phyloP scores from a whole-genome alignment of 2,329 filamentous ascomycete genomes.

The Cercospora citrullina region DNA sequence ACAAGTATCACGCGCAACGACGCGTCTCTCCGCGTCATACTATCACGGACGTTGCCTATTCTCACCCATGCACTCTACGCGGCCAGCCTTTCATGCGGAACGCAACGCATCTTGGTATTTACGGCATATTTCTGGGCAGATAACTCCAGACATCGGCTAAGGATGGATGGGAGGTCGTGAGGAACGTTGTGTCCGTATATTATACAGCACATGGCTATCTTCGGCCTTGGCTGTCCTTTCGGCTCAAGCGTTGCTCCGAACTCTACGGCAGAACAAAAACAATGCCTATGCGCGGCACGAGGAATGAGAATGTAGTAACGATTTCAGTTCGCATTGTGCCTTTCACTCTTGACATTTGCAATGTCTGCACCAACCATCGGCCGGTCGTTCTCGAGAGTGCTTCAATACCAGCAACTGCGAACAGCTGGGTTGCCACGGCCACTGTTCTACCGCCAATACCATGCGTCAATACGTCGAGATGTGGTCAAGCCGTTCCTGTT shows the following conservation, averaged over 20 bases:
- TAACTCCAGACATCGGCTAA: background rate
- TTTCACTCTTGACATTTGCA: background rate
- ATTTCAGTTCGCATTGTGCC: background rate
- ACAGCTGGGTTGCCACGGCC: constrained; percentile 20
- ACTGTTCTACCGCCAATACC: constrained; percentile 32
- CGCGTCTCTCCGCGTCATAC: background rate
- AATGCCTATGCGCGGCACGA: constrained; percentile 1
- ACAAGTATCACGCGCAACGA: background rate
- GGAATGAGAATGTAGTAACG: constrained; percentile 1
- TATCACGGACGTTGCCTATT: background rate
- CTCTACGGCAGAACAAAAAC: constrained; percentile 8
- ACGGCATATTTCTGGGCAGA: background rate
- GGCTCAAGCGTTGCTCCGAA: constrained; percentile 1
- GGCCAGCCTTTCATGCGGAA: background rate
- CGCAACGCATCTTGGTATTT: background rate
- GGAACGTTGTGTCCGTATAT: background rate
- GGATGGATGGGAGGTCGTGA: background rate
- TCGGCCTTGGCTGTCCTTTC: constrained; percentile 5
- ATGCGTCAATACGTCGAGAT: constrained; percentile 30
- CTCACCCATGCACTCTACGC: background rate
- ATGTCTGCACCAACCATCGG: constrained; percentile 12
- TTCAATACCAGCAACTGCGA: constrained; percentile 16
- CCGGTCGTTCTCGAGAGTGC: constrained; percentile 10
- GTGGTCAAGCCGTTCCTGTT: constrained; percentile 77
- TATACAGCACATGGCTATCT: constrained; percentile 5